Evolutionary conservation across 495 filamentous ascomycete genomes (phyloP).

Genomic region (Penicillium atrosanguineum): DNA sequence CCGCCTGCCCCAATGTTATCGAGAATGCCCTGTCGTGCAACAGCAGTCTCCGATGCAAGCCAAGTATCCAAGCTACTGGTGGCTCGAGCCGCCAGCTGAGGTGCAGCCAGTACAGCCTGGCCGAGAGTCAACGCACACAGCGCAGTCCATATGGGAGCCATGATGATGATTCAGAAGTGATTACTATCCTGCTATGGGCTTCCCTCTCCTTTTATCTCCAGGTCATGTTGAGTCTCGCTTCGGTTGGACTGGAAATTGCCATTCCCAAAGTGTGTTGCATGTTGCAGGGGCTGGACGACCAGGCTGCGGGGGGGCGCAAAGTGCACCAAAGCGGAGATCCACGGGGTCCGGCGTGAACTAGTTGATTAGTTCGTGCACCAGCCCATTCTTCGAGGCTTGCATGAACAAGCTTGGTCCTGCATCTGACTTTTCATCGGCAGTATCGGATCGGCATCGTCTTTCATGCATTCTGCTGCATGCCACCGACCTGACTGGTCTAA

Average conservation of each 20-base stretch:
- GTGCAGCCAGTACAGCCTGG: slow-evolving; percentile 21
- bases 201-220: slow-evolving; percentile 7
- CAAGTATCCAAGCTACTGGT: slow-evolving; percentile 42
- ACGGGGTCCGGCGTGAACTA: neutral
- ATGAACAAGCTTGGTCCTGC: neutral
- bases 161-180: slow-evolving; percentile 13
- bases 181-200: neutral
- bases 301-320: neutral
- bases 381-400: neutral
- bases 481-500: no score
- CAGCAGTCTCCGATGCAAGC: slow-evolving; percentile 50
- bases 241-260: neutral
- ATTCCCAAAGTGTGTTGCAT: neutral
- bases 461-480: no score
- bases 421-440: neutral
- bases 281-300: neutral
- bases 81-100: slow-evolving; percentile 19
- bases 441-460: no score
- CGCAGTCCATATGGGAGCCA: slow-evolving; percentile 26
- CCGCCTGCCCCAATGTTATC: slow-evolving; percentile 60
- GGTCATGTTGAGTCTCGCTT: neutral
- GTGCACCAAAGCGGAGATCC: slow-evolving; percentile 7
- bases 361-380: neutral
- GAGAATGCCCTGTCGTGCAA: slow-evolving; percentile 51
- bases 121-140: slow-evolving; percentile 25